Percentiles rank a stretch among this genome's conserved stretches.
Evolutionary conservation across 805 yeast genomes (phyloP).

Genomic region (Limtongia smithiae): DNA sequence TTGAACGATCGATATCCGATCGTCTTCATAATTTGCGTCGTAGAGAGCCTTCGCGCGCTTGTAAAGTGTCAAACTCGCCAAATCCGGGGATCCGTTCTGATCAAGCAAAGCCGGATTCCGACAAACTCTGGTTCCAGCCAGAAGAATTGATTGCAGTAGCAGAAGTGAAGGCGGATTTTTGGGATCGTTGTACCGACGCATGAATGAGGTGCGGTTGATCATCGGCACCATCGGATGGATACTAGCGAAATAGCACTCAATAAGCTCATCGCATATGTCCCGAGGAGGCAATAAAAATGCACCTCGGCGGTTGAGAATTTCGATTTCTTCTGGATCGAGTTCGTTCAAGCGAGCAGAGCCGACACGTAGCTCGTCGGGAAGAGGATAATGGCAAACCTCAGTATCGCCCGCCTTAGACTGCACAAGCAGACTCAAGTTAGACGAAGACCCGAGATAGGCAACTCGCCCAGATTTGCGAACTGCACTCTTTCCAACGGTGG

Average conservation of each 20-base stretch:
- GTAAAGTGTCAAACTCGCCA: constrained; percentile 57
- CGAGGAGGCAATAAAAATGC: constrained; percentile 66
- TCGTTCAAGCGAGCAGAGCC: constrained; percentile 34
- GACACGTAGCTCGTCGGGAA: constrained; percentile 32
- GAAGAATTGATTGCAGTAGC: constrained; percentile 63
- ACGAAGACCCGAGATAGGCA: constrained; percentile 54
- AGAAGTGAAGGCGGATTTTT: constrained; percentile 58
- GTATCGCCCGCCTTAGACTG: constrained; percentile 43
- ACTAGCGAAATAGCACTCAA: constrained; percentile 58
- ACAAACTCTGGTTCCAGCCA: constrained; percentile 65
- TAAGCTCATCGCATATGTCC: constrained; percentile 55
- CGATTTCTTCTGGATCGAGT: constrained; percentile 59
- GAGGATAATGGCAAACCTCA: constrained; percentile 44
- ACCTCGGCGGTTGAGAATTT: constrained; percentile 46
- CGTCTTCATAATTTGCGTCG: constrained; percentile 65
- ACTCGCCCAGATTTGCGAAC: constrained; percentile 32
- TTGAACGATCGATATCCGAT: constrained; percentile 59
- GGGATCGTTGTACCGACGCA: constrained; percentile 54
- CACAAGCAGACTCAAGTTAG: constrained; percentile 48
- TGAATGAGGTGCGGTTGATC: constrained; percentile 58
- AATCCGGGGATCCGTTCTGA: constrained; percentile 45
- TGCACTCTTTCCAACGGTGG: constrained; percentile 35
- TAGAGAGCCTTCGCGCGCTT: constrained; percentile 71
- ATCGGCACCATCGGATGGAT: constrained; percentile 70
- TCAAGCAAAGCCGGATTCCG: constrained; percentile 52